Evolutionary conservation across 164 flowering plant genomes (phyloP).

Genomic region (Sedum album): DNA sequence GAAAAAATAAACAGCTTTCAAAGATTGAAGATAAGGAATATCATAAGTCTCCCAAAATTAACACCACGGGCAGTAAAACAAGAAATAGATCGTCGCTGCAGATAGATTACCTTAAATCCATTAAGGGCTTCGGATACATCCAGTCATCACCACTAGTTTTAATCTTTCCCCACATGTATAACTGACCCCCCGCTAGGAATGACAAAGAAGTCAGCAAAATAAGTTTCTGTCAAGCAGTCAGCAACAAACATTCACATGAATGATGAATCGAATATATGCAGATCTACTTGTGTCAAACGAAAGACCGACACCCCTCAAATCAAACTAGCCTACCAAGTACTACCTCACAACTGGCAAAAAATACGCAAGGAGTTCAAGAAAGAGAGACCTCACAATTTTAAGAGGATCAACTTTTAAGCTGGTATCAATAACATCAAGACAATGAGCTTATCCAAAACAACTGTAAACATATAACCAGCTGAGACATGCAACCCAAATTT

Average conservation of each 20-base stretch:
- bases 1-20: neutral
- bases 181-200: constrained; percentile 81
- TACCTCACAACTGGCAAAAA: too few species aligned
- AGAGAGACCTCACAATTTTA: neutral
- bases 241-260: neutral
- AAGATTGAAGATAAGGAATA: neutral
- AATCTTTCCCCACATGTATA: constrained; percentile 99
- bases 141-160: neutral
- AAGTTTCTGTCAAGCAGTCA: neutral
- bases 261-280: neutral
- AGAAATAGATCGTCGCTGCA: neutral
- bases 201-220: neutral
- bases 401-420: neutral
- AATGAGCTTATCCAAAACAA: too few species aligned
- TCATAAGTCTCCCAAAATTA: too few species aligned
- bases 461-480: too few species aligned
- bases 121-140: constrained; percentile 35
- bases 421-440: neutral
- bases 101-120: constrained; percentile 79
- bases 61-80: neutral
- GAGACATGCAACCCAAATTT: too few species aligned
- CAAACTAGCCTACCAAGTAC: neutral
- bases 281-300: neutral
- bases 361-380: neutral
- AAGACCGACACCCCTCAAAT: neutral